A percentile compares a stretch with the other conserved stretches of the same genome.
Conservation (phyloP, 495 filamentous ascomycete genomes). For the Penicillium flavigenum region DNA sequence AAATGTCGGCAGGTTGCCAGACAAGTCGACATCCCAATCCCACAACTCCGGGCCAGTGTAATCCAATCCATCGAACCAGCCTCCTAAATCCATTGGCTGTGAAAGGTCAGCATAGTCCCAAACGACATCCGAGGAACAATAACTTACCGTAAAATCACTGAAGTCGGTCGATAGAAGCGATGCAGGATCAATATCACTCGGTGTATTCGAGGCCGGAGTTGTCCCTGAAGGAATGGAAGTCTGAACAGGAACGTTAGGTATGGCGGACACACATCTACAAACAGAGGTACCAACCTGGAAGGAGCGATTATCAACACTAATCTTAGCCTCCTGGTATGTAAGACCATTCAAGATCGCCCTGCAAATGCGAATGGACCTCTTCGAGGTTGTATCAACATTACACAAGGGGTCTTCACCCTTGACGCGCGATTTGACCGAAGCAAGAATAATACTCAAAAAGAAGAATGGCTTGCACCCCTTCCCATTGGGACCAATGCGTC, state of each 20-base stretch:
- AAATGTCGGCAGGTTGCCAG: constrained; percentile 19
- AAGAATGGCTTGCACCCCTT: constrained; percentile 39
- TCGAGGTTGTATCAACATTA: constrained; percentile 30
- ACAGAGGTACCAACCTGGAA: constrained; percentile 12
- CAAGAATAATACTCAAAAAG: constrained; percentile 36
- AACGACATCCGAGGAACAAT: not conserved
- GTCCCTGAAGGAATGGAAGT: constrained; percentile 5
- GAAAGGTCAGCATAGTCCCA: constrained; percentile 19
- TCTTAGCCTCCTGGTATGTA: constrained; percentile 28
- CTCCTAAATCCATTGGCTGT: constrained; percentile 38
- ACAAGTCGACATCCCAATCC: constrained; percentile 40
- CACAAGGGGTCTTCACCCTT: constrained; percentile 36
- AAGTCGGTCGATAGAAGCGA: constrained; percentile 28
- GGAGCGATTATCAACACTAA: constrained; percentile 14
- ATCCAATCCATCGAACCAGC: constrained; percentile 35
- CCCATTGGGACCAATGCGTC: constrained; percentile 28
- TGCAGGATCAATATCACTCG: constrained; percentile 31
- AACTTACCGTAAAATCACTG: constrained; percentile 35
- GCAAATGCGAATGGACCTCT: constrained; percentile 26
- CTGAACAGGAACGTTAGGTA: constrained; percentile 13
- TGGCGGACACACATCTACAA: not conserved
- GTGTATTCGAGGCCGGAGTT: constrained; percentile 22
- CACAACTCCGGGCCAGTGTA: constrained; percentile 31
- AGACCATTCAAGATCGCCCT: constrained; percentile 28
- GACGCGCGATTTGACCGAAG: constrained; percentile 39